phyloP scores from a whole-genome alignment of 2,329 filamentous ascomycete species.

The Tolypocladium tropicale region DNA sequence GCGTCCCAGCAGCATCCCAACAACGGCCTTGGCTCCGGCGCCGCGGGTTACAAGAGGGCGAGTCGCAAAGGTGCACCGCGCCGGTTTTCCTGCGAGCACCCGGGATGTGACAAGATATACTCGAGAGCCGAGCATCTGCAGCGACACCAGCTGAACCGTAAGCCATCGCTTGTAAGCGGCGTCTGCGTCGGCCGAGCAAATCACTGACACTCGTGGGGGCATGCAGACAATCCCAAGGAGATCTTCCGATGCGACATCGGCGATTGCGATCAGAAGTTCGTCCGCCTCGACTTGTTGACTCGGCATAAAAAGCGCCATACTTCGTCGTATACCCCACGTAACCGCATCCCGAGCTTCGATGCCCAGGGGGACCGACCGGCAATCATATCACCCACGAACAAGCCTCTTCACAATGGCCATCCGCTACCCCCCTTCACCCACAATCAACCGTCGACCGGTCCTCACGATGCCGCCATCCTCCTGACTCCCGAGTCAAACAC shows the following conservation, averaged over 20 bases:
- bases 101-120: constrained; percentile 69
- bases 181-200: constrained; percentile 6
- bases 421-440: neutral
- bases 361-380: constrained; percentile 15
- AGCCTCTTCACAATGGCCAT: neutral
- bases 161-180: constrained; percentile 19
- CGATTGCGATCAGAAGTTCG: constrained; percentile 66
- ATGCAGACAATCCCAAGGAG: constrained; percentile 63
- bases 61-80: constrained; percentile 40
- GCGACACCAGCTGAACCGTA: constrained; percentile 74
- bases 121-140: constrained; percentile 74
- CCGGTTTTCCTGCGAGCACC: constrained; percentile 54
- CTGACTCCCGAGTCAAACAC: constrained; percentile 29
- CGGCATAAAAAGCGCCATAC: constrained; percentile 58
- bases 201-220: constrained; percentile 3
- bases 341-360: constrained; percentile 38
- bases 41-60: constrained; percentile 34
- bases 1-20: constrained; percentile 10
- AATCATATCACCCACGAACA: neutral
- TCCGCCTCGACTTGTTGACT: constrained; percentile 65
- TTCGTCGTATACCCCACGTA: constrained; percentile 39
- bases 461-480: constrained; percentile 36
- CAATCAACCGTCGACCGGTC: constrained; percentile 17
- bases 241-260: constrained; percentile 69
- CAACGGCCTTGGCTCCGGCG: constrained; percentile 5